Conservation (phyloP, 2,329 filamentous ascomycete species). For the Fusarium nurragi region DNA sequence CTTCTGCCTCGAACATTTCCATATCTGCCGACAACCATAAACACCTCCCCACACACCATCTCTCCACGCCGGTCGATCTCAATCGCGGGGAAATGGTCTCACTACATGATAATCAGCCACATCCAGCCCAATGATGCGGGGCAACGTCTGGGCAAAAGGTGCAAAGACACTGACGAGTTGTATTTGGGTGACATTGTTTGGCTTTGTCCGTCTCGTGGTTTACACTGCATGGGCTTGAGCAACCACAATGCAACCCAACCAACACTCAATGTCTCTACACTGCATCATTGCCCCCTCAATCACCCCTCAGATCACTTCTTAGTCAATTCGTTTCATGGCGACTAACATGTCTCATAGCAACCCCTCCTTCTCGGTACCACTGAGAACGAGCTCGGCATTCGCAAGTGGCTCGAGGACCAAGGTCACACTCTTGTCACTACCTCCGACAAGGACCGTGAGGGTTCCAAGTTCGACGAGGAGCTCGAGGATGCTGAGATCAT, state of each 20-base stretch:
- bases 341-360: constrained; percentile 57
- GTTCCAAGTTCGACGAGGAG: constrained; percentile 94
- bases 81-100: constrained; percentile 44
- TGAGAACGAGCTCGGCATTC: constrained; percentile 96
- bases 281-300: constrained; percentile 11
- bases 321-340: constrained; percentile 23
- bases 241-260: constrained; percentile 30
- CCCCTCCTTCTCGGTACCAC: constrained; percentile 92
- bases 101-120: constrained; percentile 40
- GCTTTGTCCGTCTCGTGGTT: constrained; percentile 21
- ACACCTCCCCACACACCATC: constrained; percentile 30
- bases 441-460: constrained; percentile 94
- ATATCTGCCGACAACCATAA: constrained; percentile 20
- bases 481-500: constrained; percentile 97
- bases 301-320: background rate
- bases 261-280: constrained; percentile 14
- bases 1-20: constrained; percentile 7
- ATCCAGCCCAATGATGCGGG: constrained; percentile 36
- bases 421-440: constrained; percentile 97
- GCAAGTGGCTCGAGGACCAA: constrained; percentile 97
- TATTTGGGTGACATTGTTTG: constrained; percentile 15
- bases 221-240: constrained; percentile 19
- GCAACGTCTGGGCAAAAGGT: constrained; percentile 23
- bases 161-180: constrained; percentile 13
- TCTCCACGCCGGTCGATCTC: constrained; percentile 37